Conservation (phyloP, 768 basidiomycete genomes). For the Boletus sp. region DNA sequence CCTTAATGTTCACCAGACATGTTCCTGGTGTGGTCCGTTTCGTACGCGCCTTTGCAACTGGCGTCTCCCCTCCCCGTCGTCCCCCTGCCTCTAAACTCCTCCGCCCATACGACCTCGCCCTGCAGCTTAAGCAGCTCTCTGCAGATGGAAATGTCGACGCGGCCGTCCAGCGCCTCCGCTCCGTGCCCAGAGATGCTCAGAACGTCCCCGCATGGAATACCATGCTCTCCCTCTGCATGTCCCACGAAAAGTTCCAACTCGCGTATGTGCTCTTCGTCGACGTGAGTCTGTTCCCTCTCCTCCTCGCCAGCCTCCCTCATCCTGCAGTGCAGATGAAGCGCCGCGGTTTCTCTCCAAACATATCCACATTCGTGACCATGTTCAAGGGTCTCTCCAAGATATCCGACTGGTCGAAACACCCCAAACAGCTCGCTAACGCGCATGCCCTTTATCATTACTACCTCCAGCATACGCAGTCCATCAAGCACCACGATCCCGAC, state of each 20-base stretch:
- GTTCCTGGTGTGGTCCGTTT: not conserved
- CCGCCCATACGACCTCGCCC: conserved; percentile 61
- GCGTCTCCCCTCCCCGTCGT: not conserved
- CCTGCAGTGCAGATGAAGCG: conserved; percentile 69
- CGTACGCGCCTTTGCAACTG: conserved; percentile 5
- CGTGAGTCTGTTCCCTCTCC: conserved; percentile 39
- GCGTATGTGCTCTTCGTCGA: conserved; percentile 68
- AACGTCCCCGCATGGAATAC: conserved; percentile 80
- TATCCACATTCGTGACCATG: conserved; percentile 67
- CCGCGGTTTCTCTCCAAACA: conserved; percentile 69
- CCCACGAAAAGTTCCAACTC: conserved; percentile 53
- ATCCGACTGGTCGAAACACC: conserved; percentile 54
- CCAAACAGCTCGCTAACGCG: conserved; percentile 62
- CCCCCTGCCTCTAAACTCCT: conserved; percentile 37
- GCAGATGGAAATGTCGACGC: conserved; percentile 53
- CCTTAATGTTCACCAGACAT: conserved; percentile 16
- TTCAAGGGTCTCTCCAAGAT: conserved; percentile 63
- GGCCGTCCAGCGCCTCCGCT: conserved; percentile 67
- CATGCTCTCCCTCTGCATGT: conserved; percentile 64
- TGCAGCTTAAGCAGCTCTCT: conserved; percentile 57
- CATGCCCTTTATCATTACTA: conserved; percentile 61
- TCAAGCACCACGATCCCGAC: conserved; percentile 47
- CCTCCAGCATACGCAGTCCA: conserved; percentile 45
- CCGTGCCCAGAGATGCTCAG: conserved; percentile 68
- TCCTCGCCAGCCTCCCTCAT: conserved; percentile 15